Conservation (phyloP, 169 alveolate genomes). For the Pseudocohnilembus persalinus region DNA sequence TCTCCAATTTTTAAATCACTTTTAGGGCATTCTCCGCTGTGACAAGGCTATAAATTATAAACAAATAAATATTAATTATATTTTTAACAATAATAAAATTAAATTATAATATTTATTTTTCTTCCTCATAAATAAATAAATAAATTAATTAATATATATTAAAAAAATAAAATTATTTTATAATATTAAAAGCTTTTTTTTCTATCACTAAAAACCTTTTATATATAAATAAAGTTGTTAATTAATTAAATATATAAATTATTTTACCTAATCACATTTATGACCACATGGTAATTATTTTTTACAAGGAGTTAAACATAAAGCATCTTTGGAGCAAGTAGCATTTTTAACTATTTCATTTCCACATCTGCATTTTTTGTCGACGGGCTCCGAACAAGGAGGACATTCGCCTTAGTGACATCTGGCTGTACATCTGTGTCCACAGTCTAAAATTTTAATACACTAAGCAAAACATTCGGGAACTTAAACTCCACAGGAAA, state of each 20-base stretch:
- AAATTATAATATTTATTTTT: too few species aligned
- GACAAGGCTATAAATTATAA: slow-evolving; percentile 22
- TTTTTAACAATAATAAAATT: neutral
- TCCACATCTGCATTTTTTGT: slow-evolving; percentile 55
- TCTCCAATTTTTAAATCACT: slow-evolving; percentile 31
- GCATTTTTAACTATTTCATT: slow-evolving; percentile 58
- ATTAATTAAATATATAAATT: too few species aligned
- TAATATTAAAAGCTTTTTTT: too few species aligned
- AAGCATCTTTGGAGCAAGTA: slow-evolving; percentile 46
- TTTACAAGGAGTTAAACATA: slow-evolving; percentile 19
- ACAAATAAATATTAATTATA: too few species aligned
- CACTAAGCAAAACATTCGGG: slow-evolving; percentile 71
- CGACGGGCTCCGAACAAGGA: slow-evolving; percentile 74
- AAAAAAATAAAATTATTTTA: too few species aligned
- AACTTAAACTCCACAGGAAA: slow-evolving; percentile 73
- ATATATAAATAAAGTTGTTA: too few species aligned
- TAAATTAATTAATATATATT: too few species aligned
- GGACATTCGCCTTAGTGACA: slow-evolving; percentile 88
- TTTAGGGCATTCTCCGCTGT: slow-evolving; percentile 32
- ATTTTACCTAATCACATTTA: slow-evolving; percentile 27
- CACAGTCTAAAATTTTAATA: slow-evolving; percentile 65
- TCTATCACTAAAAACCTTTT: too few species aligned
- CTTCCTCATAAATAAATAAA: too few species aligned
- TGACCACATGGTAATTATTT: slow-evolving; percentile 49
- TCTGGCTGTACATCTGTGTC: slow-evolving; percentile 71